A percentile compares a stretch with the other conserved stretches of the same genome.
phyloP scores from a whole-genome alignment of 768 basidiomycete species.

The Naganishia onofrii region DNA sequence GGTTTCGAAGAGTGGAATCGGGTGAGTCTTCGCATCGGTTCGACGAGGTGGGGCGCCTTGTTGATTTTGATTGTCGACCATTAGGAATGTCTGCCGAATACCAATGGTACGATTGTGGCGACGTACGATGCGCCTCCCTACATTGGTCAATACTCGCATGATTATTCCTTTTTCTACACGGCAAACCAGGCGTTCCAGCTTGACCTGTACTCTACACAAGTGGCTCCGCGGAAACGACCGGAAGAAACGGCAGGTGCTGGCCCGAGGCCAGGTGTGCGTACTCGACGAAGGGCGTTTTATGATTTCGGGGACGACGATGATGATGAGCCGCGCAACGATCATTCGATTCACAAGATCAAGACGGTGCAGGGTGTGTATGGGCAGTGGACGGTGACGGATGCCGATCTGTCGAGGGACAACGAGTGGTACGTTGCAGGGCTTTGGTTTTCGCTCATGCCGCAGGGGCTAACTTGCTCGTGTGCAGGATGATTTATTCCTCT shows the following conservation, averaged over 20 bases:
- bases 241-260: slow-evolving; percentile 36
- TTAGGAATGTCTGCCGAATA: slow-evolving; percentile 29
- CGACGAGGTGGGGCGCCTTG: neutral
- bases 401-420: slow-evolving; percentile 82
- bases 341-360: slow-evolving; percentile 50
- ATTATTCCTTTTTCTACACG: slow-evolving; percentile 74
- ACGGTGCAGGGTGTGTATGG: slow-evolving; percentile 73
- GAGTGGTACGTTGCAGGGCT: slow-evolving; percentile 60
- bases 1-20: slow-evolving; percentile 33
- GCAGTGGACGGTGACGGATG: slow-evolving; percentile 92
- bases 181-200: slow-evolving; percentile 81
- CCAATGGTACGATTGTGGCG: slow-evolving; percentile 47
- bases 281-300: slow-evolving; percentile 29
- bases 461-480: neutral
- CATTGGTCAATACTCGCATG: slow-evolving; percentile 50
- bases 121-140: slow-evolving; percentile 47
- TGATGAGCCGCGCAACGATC: slow-evolving; percentile 39
- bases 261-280: slow-evolving; percentile 32
- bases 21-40: neutral
- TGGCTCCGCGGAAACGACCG: slow-evolving; percentile 56
- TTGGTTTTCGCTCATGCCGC: neutral
- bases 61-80: neutral
- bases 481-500: slow-evolving; percentile 86
- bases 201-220: slow-evolving; percentile 65
- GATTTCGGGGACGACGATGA: slow-evolving; percentile 49